Base-by-base conservation (phyloP, 306 rosid species). In the Sphenostylis stenocarpa region DNA sequence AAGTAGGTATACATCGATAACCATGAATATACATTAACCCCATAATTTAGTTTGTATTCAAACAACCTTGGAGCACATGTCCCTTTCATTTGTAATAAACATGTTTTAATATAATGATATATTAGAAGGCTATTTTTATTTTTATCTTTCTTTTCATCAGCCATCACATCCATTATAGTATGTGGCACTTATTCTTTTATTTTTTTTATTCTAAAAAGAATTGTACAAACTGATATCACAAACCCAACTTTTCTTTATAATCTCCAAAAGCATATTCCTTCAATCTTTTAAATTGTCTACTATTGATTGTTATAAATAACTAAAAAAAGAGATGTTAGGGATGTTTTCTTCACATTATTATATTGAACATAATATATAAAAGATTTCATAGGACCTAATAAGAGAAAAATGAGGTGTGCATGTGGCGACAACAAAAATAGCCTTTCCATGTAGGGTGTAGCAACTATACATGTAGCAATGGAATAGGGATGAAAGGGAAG, bases 401-500 rank as follows among this genome's bases (percentile, higher is more conserved):
- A 41, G 24, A 45, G n/a, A 17, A 48, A 49, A 43, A 44, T 1
- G 6, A 33, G 34, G 5, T 29, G 77, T 33, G 73, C 21, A 45
- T 33, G 7, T 12, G 20, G 39, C 45, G 63, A 64, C 68, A 73
- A 67, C 26, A 53, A 43, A 31, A 60, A 29, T 68, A 68, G 66
- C 48, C 53, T 67, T 69, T 49, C 24, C 39, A 60, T 53, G 38
- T 49, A 49, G 56, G 29, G 10, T 20, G 58, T 78, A 14, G 74
- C 24, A 31, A 24, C 4, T 58, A 60, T 29, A 29, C n/a, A 61
- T 41, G 21, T 34, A 29, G 44, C 39, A 36, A 29, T 29, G 17
- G 60, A 26, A 72, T 16, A 52, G 57, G 1, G 23, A 16, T 67
- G 80, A 44, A 36, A 3, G 14, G 57, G 74, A 61, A 52, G 82